Evolutionary conservation across 306 rosid genomes (phyloP).

Genomic region (Luffa aegyptiaca): DNA sequence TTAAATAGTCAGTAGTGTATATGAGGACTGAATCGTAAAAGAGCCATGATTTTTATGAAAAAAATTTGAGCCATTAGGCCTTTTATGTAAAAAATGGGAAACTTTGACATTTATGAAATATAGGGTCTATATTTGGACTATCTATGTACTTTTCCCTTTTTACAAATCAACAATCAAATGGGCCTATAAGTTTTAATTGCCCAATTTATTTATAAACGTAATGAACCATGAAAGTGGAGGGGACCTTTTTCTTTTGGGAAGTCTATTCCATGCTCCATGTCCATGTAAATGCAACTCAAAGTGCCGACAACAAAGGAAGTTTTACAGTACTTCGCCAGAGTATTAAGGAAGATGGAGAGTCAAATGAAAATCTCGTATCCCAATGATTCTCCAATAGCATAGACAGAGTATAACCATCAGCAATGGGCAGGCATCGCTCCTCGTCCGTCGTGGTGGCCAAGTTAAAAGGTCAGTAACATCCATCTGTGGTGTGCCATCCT

Average conservation of each 20-base stretch:
- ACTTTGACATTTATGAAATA: too few species aligned
- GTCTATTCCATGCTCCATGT: not conserved
- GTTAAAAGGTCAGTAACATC: not conserved
- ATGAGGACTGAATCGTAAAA: too few species aligned
- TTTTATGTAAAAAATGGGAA: too few species aligned
- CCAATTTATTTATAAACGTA: not conserved
- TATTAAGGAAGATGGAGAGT: not conserved
- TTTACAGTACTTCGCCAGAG: not conserved
- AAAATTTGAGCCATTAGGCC: too few species aligned
- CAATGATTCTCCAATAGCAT: constrained; percentile 2
- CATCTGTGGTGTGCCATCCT: not conserved
- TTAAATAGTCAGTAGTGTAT: too few species aligned
- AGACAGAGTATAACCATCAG: not conserved
- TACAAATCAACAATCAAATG: too few species aligned
- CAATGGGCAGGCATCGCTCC: not conserved
- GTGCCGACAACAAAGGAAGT: not conserved
- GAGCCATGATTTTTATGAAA: too few species aligned
- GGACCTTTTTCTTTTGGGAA: not conserved
- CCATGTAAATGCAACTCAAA: not conserved
- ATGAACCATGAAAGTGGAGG: not conserved
- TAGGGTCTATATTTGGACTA: too few species aligned
- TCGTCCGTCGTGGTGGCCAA: not conserved
- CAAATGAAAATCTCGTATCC: not conserved
- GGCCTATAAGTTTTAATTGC: too few species aligned
- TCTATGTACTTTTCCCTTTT: too few species aligned